phyloP scores from a whole-genome alignment of 371 early-diverging fungal genomes.

The Rhizopus microsporus region DNA sequence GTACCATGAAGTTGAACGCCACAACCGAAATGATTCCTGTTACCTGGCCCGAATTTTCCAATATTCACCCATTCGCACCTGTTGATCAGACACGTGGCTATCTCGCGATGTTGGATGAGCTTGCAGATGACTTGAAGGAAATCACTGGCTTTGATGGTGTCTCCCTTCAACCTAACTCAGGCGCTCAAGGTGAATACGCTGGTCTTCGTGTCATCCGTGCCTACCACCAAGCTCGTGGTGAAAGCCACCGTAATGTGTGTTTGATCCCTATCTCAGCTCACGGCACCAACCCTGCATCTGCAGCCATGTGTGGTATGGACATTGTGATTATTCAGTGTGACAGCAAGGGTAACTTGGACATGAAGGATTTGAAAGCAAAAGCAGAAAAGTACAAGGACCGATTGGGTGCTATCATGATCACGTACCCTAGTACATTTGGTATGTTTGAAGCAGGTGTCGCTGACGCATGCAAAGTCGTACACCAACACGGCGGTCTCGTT shows the following conservation, averaged over 20 bases:
- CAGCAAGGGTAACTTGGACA: conserved; percentile 87
- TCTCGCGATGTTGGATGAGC: conserved; percentile 78
- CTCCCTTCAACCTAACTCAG: conserved; percentile 95
- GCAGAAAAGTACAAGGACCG: conserved; percentile 79
- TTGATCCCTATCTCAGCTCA: conserved; percentile 97
- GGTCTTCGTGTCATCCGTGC: conserved; percentile 93
- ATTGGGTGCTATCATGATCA: conserved; percentile 96
- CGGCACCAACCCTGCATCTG: conserved; percentile 98
- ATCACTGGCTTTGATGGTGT: conserved; percentile 94
- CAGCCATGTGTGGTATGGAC: conserved; percentile 95
- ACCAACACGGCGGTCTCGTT: conserved; percentile 93
- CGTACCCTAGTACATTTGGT: conserved; percentile 97
- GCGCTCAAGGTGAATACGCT: conserved; percentile 98
- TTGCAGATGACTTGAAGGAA: conserved; percentile 82
- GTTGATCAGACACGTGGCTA: conserved; percentile 91
- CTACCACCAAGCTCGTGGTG: conserved; percentile 83
- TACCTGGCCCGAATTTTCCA: conserved; percentile 94
- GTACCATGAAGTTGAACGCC: conserved; percentile 99
- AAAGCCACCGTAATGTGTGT: conserved; percentile 86
- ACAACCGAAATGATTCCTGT: conserved; percentile 98
- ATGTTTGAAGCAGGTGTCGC: conserved; percentile 91
- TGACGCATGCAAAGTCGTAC: conserved; percentile 88
- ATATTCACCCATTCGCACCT: conserved; percentile 97
- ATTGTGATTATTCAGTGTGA: conserved; percentile 93
- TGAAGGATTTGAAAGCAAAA: conserved; percentile 85